A percentile compares a stretch with the other conserved stretches of the same genome.
These are phyloP conservation scores for Candida orba DNA, from an alignment of 805 yeast genomes.

Conservation along the genomic window DNA sequence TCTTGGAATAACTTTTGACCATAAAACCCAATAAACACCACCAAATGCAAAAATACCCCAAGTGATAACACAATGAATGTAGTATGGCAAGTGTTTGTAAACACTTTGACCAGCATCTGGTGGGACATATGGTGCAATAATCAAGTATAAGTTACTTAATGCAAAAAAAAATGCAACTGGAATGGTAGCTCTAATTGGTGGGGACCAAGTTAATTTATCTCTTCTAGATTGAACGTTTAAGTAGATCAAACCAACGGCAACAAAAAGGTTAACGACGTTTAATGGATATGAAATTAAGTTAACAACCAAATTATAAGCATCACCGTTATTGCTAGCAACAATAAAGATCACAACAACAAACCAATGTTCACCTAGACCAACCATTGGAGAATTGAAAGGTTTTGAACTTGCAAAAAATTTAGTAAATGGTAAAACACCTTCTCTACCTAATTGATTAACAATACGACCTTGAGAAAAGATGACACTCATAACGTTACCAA, in stretches of 20 bases:
- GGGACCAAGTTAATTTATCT: slow-evolving; percentile 56
- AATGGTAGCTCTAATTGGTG: slow-evolving; percentile 60
- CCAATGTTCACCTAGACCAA: slow-evolving; percentile 74
- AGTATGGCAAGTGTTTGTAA: slow-evolving; percentile 66
- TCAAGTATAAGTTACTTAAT: slow-evolving; percentile 57
- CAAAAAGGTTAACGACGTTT: slow-evolving; percentile 63
- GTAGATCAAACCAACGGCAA: slow-evolving; percentile 56
- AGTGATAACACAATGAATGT: slow-evolving; percentile 75
- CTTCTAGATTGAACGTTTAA: slow-evolving; percentile 44
- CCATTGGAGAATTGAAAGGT: slow-evolving; percentile 69
- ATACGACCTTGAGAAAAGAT: slow-evolving; percentile 78
- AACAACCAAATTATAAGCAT: slow-evolving; percentile 75
- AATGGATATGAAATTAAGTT: slow-evolving; percentile 78
- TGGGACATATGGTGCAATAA: slow-evolving; percentile 74
- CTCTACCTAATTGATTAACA: slow-evolving; percentile 75
- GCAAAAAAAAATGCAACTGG: slow-evolving; percentile 60
- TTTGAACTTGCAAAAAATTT: slow-evolving; percentile 59
- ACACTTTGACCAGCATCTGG: slow-evolving; percentile 62
- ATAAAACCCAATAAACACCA: slow-evolving; percentile 56
- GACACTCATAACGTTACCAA: slow-evolving; percentile 77
- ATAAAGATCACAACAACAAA: slow-evolving; percentile 66
- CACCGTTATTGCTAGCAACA: slow-evolving; percentile 80
- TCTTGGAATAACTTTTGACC: slow-evolving; percentile 54
- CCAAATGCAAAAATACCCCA: slow-evolving; percentile 69
- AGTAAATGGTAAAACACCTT: slow-evolving; percentile 72